Evolutionary conservation across 2,329 filamentous ascomycete species (phyloP).

Genomic region (Microthyrium microscopicum): DNA sequence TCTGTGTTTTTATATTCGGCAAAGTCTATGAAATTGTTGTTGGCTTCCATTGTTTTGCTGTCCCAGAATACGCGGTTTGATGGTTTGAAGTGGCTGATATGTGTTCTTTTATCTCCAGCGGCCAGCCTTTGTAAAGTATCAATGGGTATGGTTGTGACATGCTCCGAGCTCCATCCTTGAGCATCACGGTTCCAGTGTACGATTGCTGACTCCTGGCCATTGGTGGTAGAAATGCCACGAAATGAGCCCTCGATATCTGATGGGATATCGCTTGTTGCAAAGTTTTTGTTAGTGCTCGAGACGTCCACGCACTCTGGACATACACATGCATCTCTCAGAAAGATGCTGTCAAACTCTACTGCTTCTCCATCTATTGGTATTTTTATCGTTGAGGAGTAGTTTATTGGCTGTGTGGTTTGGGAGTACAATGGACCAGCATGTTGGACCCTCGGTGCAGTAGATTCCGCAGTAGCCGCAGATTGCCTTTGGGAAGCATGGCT

Average conservation of each 20-base stretch:
- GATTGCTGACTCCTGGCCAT: conserved; percentile 17
- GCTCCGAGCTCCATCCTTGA: conserved; percentile 23
- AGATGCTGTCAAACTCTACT: conserved; percentile 13
- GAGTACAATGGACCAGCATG: no score
- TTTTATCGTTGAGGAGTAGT: no score
- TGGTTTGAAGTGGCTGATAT: neutral
- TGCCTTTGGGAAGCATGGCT: no score
- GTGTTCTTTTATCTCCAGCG: conserved; percentile 4
- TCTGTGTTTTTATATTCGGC: conserved; percentile 51
- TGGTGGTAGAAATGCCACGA: conserved; percentile 19
- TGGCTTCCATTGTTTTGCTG: conserved; percentile 25
- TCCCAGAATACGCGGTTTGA: conserved; percentile 28
- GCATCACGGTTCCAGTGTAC: conserved; percentile 48
- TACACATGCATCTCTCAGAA: conserved; percentile 40
- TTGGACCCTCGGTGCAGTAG: no score
- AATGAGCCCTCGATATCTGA: conserved; percentile 14
- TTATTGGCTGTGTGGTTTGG: no score
- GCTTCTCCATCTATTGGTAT: conserved; percentile 6
- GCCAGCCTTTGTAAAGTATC: conserved; percentile 11
- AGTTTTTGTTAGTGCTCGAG: conserved; percentile 45
- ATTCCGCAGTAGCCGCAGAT: no score
- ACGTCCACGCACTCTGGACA: conserved; percentile 41
- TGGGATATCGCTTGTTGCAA: conserved; percentile 49
- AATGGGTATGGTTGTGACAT: conserved; percentile 24
- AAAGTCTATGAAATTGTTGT: conserved; percentile 48